Base-by-base conservation (phyloP, 2,329 filamentous ascomycete genomes). In the Myotisia sp. region DNA sequence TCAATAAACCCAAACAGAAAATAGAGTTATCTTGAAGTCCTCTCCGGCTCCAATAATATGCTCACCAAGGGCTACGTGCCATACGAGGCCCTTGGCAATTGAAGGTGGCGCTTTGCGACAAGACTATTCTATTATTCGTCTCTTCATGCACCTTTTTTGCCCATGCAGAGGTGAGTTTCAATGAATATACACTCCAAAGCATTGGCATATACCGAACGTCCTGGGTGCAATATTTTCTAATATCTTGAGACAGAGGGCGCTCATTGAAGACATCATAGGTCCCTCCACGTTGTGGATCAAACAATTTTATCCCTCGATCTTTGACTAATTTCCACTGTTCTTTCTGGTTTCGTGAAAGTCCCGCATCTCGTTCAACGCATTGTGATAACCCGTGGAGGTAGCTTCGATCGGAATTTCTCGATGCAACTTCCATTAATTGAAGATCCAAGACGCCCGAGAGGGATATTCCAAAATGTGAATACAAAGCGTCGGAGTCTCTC, bases 401-500 rank as follows among this genome's bases (percentile, higher is more conserved):
- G 10, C 34, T 35, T 23, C 40, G 52, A 0, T 23, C 12, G 8
- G 9, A 22, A 1, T 12, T 23, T 5, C 61, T 48, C 0, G 47
- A 46, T 1, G 60, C 68, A 3, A 64, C 43, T 45, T 75, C 68
- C 60, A 75, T 67, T 1, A 76, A 54, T 44, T 76, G 70, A 0
- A 76, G 34, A 42, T 76, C 69, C 2, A 62, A 40, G 6, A 74
- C 45, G 0, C 66, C 62, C 0, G 42, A 38, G 0, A 75, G 43
- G 0, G 37, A 16, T 39, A 76, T 54, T 0, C 45, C 26, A 40
- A 53, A 72, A 21, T 60, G 63, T 28, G 27, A 46, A 44, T 56
- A 70, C 0, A 76, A 49, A 0, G 70, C 69, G 42, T 74, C 65
- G 0, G 71, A 69, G 43, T 74, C 68, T 41, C 67, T 69, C 2